Percentiles rank a stretch among this genome's conserved stretches.
Evolutionary conservation across 2,329 filamentous ascomycete genomes (phyloP).

Genomic region (Plenodomus biglobosus): DNA sequence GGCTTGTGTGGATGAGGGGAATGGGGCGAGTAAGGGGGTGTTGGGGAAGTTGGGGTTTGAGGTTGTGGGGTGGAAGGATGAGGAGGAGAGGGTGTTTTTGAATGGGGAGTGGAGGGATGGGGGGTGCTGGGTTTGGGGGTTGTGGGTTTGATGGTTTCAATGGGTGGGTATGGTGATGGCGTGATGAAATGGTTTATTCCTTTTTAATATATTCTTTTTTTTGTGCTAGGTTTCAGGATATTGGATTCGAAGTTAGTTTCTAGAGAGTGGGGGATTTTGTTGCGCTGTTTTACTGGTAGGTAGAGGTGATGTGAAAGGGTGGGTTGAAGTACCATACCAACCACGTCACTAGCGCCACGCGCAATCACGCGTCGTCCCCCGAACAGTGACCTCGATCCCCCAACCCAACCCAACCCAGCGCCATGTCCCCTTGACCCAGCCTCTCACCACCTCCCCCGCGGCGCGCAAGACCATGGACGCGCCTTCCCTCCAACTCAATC

Average conservation of each 20-base stretch:
- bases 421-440: neutral
- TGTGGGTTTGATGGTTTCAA: conserved; percentile 17
- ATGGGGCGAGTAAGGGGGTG: conserved; percentile 23
- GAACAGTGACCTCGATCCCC: neutral
- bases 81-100: conserved; percentile 24
- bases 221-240: no score
- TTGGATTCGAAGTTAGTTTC: no score
- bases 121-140: conserved; percentile 26
- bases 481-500: conserved; percentile 46
- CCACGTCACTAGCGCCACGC: neutral
- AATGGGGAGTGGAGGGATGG: conserved; percentile 26
- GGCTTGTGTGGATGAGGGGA: conserved; percentile 23
- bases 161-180: no score
- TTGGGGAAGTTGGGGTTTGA: conserved; percentile 30
- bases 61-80: conserved; percentile 24
- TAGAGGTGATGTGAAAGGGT: no score
- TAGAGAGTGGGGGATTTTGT: no score
- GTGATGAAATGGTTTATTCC: no score
- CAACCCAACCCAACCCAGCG: no score
- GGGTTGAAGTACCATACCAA: no score
- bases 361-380: neutral
- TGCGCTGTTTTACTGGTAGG: no score
- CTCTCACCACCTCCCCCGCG: neutral
- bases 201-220: no score
- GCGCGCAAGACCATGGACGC: conserved; percentile 29